These are phyloP conservation scores for Diaporthe caulivora DNA, from an alignment of 2,329 filamentous ascomycete species.

Conservation along the genomic window DNA sequence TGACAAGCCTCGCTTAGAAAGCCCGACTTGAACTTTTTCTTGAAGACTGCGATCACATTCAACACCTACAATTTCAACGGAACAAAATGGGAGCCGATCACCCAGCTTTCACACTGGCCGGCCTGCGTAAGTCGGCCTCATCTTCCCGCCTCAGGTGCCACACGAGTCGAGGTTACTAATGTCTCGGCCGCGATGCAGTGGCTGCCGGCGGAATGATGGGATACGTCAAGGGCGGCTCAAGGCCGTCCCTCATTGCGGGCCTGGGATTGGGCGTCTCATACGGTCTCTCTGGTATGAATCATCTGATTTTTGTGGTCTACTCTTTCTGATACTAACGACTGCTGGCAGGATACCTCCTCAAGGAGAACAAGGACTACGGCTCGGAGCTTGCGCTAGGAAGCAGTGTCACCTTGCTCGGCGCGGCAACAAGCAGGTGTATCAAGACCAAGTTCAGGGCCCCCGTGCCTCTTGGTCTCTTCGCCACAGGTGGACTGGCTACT, in stretches of 20 bases:
- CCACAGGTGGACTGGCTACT: conserved; percentile 51
- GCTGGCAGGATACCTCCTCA: conserved; percentile 53
- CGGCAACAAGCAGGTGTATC: conserved; percentile 53
- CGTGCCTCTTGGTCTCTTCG: conserved; percentile 51
- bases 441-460: conserved; percentile 54
- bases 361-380: conserved; percentile 57
- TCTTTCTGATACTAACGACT: not conserved
- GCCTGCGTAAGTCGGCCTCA: conserved; percentile 48
- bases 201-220: conserved; percentile 50
- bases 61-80: not conserved
- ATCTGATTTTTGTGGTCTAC: not conserved
- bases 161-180: not conserved
- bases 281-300: conserved; percentile 45
- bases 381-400: conserved; percentile 56
- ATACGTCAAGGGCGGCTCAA: conserved; percentile 48
- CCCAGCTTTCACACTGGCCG: conserved; percentile 55
- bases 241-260: conserved; percentile 50
- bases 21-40: not conserved
- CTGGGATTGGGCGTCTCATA: conserved; percentile 50
- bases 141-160: not conserved
- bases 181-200: conserved; percentile 44
- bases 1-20: not conserved
- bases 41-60: not conserved
- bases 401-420: conserved; percentile 53
- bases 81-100: conserved; percentile 49